Conservation (phyloP, 1,284 basidiomycete genomes). For the Rhodofomes roseus region DNA sequence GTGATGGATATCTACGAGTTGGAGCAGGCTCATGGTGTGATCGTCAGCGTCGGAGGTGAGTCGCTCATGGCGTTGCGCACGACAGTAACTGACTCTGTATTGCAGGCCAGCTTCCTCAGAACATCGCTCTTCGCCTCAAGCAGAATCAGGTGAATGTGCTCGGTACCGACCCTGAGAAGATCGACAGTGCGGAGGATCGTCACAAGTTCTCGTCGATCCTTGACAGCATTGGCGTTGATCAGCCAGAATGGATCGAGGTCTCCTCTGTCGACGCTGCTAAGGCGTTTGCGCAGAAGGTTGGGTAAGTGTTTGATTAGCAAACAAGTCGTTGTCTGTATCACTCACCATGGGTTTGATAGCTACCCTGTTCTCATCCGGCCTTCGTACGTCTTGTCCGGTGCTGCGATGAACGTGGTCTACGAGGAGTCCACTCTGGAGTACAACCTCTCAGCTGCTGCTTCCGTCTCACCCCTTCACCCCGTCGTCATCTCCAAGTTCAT, state of each 20-base stretch:
- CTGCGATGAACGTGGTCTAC: conserved; percentile 99
- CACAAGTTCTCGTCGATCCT: conserved; percentile 99
- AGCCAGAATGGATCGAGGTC: conserved; percentile 95
- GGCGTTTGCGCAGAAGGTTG: conserved; percentile 85
- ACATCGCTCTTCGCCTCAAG: conserved; percentile 96
- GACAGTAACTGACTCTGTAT: not conserved
- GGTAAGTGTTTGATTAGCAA: conserved; percentile 39
- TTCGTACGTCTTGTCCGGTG: conserved; percentile 97
- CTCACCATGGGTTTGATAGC: conserved; percentile 32
- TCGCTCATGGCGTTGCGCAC: not conserved
- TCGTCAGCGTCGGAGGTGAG: conserved; percentile 95
- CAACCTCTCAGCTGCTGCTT: conserved; percentile 91
- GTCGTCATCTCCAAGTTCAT: conserved; percentile 99
- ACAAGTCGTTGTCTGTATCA: not conserved
- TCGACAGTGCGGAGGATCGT: conserved; percentile 97
- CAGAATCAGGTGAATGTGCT: conserved; percentile 89
- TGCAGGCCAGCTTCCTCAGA: conserved; percentile 91
- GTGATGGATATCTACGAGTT: conserved; percentile 99
- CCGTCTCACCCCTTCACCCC: conserved; percentile 95
- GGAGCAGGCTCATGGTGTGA: conserved; percentile 88
- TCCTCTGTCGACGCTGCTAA: conserved; percentile 89
- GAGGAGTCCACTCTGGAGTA: conserved; percentile 89
- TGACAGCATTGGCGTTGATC: conserved; percentile 94
- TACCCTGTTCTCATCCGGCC: conserved; percentile 96
- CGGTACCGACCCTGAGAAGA: conserved; percentile 93